A percentile compares a stretch with the other conserved stretches of the same genome.
Conservation (phyloP, 495 filamentous ascomycete species). For the Daldinia decipiens region DNA sequence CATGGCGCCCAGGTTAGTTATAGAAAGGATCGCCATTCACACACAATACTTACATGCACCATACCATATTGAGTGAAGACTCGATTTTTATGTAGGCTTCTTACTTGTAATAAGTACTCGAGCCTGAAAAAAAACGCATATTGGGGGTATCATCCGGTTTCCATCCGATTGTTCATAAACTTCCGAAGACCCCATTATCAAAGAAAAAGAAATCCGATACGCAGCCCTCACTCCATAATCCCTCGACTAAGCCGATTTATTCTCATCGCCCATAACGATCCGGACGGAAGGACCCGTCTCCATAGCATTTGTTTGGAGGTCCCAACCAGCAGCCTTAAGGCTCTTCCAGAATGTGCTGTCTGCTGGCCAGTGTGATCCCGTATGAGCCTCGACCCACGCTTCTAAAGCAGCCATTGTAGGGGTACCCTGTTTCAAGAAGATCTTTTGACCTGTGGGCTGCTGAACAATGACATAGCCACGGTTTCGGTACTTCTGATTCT, state of each 20-base stretch:
- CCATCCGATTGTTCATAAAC: background rate
- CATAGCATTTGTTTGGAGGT: constrained; percentile 55
- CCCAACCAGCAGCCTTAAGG: constrained; percentile 55
- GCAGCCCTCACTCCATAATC: background rate
- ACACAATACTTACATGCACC: constrained; percentile 3
- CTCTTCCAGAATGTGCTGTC: constrained; percentile 52
- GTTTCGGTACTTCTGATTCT: constrained; percentile 5
- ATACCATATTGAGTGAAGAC: background rate
- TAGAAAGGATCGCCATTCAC: constrained; percentile 34
- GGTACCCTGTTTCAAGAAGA: constrained; percentile 69
- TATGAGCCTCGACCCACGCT: constrained; percentile 80
- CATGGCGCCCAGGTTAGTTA: constrained; percentile 29
- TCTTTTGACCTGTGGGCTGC: constrained; percentile 49
- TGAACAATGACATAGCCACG: constrained; percentile 52
- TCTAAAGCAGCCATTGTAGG: constrained; percentile 64
- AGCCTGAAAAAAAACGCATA: constrained; percentile 4
- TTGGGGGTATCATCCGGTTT: constrained; percentile 21
- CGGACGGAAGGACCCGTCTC: constrained; percentile 51
- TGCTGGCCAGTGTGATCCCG: constrained; percentile 47
- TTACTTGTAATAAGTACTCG: background rate
- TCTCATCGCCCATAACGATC: constrained; percentile 23
- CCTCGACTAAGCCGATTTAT: background rate
- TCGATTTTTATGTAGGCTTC: background rate
- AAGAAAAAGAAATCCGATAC: background rate
- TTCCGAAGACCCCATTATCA: background rate